Evolutionary conservation across 495 filamentous ascomycete genomes (phyloP).

Genomic region (Glonium stellatum): DNA sequence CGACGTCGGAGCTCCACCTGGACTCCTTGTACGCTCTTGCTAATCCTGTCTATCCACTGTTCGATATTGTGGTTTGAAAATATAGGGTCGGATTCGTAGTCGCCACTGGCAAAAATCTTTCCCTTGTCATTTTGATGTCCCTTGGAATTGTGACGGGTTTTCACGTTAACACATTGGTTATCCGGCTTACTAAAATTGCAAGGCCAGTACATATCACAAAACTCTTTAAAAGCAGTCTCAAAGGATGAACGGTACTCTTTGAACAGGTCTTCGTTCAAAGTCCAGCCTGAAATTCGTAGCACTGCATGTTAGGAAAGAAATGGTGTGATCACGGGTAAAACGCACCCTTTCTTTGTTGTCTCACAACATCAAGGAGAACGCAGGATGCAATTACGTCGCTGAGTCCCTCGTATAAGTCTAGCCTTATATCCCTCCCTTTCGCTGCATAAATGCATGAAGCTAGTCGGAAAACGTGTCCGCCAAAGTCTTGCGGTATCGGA

Average conservation of each 20-base stretch:
- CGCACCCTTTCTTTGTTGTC: slow-evolving; percentile 21
- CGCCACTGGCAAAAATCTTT: slow-evolving; percentile 24
- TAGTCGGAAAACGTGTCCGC: slow-evolving; percentile 31
- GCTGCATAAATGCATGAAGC: slow-evolving; percentile 16
- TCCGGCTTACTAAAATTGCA: slow-evolving; percentile 21
- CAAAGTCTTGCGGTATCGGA: slow-evolving; percentile 37
- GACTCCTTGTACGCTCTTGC: background rate
- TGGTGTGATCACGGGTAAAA: too few relatives aligned
- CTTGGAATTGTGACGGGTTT: slow-evolving; percentile 13
- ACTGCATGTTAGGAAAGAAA: too few relatives aligned
- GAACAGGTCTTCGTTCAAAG: slow-evolving; percentile 8
- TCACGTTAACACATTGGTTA: slow-evolving; percentile 14
- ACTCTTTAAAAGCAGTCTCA: slow-evolving; percentile 17
- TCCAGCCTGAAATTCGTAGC: too few relatives aligned
- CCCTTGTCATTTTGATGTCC: slow-evolving; percentile 33
- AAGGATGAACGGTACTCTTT: slow-evolving; percentile 9
- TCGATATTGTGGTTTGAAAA: slow-evolving; percentile 6
- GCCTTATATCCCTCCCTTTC: background rate
- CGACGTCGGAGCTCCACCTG: background rate
- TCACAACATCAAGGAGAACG: slow-evolving; percentile 28
- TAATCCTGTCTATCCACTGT: background rate
- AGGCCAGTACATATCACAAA: slow-evolving; percentile 20
- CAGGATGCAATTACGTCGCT: slow-evolving; percentile 33
- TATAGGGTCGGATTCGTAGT: slow-evolving; percentile 22
- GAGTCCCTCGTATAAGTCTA: slow-evolving; percentile 26